Conservation (phyloP, 768 basidiomycete species). For the Suillus spraguei region DNA sequence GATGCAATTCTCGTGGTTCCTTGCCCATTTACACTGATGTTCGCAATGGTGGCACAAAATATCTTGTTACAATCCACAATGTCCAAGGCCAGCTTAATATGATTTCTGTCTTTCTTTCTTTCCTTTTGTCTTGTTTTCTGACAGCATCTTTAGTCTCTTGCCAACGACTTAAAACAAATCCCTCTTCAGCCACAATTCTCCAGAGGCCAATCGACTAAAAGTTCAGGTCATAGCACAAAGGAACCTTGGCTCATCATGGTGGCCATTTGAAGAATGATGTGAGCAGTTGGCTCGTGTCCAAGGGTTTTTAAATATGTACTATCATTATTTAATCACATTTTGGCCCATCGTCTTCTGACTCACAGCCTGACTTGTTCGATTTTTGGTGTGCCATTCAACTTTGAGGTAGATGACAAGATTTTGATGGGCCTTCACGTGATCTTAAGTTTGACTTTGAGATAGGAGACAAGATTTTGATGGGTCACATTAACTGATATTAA, state of each 20-base stretch:
- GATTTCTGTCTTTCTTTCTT: conserved; percentile 30
- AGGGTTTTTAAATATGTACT: no score
- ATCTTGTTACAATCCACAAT: conserved; percentile 64
- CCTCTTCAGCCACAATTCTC: conserved; percentile 53
- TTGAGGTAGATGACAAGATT: no score
- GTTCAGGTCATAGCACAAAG: conserved; percentile 48
- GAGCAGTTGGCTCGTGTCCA: conserved; percentile 59
- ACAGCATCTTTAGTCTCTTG: conserved; percentile 50
- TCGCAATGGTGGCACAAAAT: conserved; percentile 63
- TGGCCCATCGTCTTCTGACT: no score
- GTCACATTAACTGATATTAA: no score
- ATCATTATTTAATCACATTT: no score
- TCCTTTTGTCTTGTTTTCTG: conserved; percentile 12
- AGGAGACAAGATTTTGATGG: no score
- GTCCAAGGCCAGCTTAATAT: conserved; percentile 66
- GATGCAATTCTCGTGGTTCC: conserved; percentile 65
- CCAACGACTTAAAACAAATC: conserved; percentile 52
- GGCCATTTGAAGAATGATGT: conserved; percentile 66
- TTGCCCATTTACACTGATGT: conserved; percentile 79
- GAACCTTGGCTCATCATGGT: conserved; percentile 62
- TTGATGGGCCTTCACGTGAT: no score
- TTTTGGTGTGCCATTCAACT: no score
- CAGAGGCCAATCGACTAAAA: conserved; percentile 51
- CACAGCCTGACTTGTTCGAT: no score
- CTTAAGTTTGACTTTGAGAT: no score